Base-by-base conservation (phyloP, 1,284 basidiomycete genomes). In the Coniophora puteana region DNA sequence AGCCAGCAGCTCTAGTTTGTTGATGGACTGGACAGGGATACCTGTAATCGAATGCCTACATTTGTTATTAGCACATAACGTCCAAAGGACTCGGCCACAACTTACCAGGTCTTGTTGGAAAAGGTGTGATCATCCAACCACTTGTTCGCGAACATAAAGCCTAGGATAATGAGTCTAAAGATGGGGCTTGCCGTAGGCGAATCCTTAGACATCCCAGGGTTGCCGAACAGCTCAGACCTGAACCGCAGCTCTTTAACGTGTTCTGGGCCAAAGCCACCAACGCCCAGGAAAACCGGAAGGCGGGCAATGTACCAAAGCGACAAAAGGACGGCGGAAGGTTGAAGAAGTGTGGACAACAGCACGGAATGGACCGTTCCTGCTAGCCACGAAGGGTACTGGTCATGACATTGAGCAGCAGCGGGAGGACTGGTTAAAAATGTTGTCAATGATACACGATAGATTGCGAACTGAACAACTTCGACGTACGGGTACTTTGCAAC, bases 71-170 rank as follows among this genome's bases (percentile, higher is more conserved):
- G 29, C 5, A 25, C 40, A 26, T 25, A 40, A 26, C 23, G 47
- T 43, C 38, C 31, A 18, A 28, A 41, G 25, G 42, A 6, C 8
- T 10, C 29, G 25, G 18, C 38, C 7, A 17, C 11, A 20, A 20
- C 83, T 48, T 61, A 89, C 90, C 91, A 93, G 44, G 90, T 93
- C 69, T 90, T 91, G 67, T 90, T 92, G 38, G 89, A 88, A 64
- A 92, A 93, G 0, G 91, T 93, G 56, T 93, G 89, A 55, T 93
- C 90, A 55, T 93, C 90, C 49, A 93, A 58, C 89, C 90, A 93
- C 66, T 93, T 93, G 63, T 93, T 93, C 17, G 90, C 85, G 28
- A 93, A 69, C 79, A 92, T 88, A 48, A 86, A 85, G 23, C 89
- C 90, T n/a, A 93, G 69, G 14, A 90, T 74, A 45, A 91, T 72